A percentile compares a stretch with the other conserved stretches of the same genome.
These are phyloP conservation scores for Cercis canadensis DNA, from an alignment of 306 rosid genomes.

Conservation along the genomic window DNA sequence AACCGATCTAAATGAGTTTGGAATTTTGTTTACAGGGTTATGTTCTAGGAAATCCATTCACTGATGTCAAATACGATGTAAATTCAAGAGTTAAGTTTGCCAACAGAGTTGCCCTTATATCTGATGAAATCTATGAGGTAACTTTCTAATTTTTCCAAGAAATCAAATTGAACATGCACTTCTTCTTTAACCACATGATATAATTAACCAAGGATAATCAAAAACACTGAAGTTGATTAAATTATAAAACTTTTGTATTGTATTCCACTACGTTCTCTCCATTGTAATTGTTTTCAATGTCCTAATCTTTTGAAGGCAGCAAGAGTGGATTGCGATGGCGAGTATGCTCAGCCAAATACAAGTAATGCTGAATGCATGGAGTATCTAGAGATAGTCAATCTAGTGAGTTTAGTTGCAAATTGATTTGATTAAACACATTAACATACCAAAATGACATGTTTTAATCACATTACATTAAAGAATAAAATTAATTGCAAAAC, in stretches of 20 bases:
- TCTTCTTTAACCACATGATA: too few relatives aligned
- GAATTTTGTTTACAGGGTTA: constrained; percentile 35
- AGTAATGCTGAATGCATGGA: constrained; percentile 2
- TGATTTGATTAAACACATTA: neutral
- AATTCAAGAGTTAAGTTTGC: constrained; percentile 35
- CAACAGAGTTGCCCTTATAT: constrained; percentile 35
- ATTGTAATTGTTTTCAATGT: too few relatives aligned
- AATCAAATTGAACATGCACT: too few relatives aligned
- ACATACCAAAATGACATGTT: neutral
- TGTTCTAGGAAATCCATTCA: constrained; percentile 38
- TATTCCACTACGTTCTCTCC: too few relatives aligned
- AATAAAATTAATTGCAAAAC: neutral
- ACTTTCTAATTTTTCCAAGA: neutral
- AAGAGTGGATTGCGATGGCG: constrained; percentile 4
- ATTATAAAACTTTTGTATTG: too few relatives aligned
- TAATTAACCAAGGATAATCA: too few relatives aligned
- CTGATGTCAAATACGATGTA: constrained; percentile 4
- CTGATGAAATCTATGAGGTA: constrained; percentile 40
- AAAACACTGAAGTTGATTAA: too few relatives aligned
- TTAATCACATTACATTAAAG: neutral
- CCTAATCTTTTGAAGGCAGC: too few relatives aligned
- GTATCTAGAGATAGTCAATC: constrained; percentile 6
- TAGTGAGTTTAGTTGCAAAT: neutral
- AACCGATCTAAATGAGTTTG: neutral
- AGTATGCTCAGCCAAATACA: constrained; percentile 9